Evolutionary conservation across 768 basidiomycete genomes (phyloP), one percentile per base, ranked within the genome.

Genomic region (Termitomyces sp.): DNA sequence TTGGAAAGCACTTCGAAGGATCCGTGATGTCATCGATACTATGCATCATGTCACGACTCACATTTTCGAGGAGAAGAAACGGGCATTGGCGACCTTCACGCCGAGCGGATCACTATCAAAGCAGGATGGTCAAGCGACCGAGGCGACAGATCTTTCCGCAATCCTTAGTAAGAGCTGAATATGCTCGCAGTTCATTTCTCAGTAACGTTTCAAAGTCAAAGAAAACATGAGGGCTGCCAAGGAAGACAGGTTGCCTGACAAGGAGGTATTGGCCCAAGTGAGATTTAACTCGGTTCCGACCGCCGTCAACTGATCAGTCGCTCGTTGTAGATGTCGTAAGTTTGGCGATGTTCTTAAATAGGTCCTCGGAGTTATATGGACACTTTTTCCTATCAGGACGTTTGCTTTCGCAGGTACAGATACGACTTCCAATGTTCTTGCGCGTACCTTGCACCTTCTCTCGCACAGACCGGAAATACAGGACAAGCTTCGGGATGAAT

Each of bases 341-440:
- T 54, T 31, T 29, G 20, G 13, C 16, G 23, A 38, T 25, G 42
- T 27, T 25, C 25, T 12, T 25, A 25, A 11, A 11, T 32, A 36
- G 7, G 10, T 12, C 23, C 12, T 36, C 11, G 7, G 27, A 18
- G 3, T 25, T 36, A 22, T 29, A 29, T 29, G 29, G 29, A 29
- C 5, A 29, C 29, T 29, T 9, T 3, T 29, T 29, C 29, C 29
- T 27, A 10, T 1, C 41, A 70, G 66, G n/a, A 64, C 60, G 5
- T 53, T 70, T 18, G 62, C 63, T 7, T 66, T 70, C 44, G 76
- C 76, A 0, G 77, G 70, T 1, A 73, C 71, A 54, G 77, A 79
- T 57, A 78, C 77, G 0, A 78, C 78, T 0, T 75, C 77, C 11
- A 66, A 61, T n/a, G 71, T 72, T 2, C 60, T 79, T 12, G 64